phyloP scores from a whole-genome alignment of 345 rosid species.

The Lepidium africanum region DNA sequence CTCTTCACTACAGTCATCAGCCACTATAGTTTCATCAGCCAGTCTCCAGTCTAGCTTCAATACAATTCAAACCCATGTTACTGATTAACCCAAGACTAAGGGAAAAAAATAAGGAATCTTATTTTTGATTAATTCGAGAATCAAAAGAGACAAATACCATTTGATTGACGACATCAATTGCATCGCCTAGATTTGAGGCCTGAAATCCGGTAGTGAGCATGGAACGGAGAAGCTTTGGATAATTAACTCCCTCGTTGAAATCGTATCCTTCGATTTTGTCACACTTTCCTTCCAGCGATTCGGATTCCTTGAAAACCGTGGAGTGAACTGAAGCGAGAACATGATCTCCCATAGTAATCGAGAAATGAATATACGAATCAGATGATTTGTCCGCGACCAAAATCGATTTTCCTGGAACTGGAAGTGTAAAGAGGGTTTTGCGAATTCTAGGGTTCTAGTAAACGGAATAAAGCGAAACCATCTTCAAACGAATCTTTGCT shows the following conservation, averaged over 20 bases:
- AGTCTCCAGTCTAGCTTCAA: constrained; percentile 95
- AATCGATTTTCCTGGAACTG: background rate
- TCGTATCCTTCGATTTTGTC: constrained; percentile 69
- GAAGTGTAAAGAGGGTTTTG: background rate
- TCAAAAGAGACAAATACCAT: constrained; percentile 40
- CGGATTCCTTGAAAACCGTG: constrained; percentile 73
- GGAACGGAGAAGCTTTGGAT: constrained; percentile 55
- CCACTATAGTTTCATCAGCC: constrained; percentile 45
- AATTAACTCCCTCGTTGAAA: constrained; percentile 64
- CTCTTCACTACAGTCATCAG: constrained; percentile 66
- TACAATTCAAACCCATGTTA: constrained; percentile 33
- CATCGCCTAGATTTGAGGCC: constrained; percentile 93
- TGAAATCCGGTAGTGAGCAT: constrained; percentile 88
- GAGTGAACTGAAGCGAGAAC: constrained; percentile 48
- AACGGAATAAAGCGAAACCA: background rate
- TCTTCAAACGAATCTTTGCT: background rate
- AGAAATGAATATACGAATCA: background rate
- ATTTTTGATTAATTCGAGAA: background rate
- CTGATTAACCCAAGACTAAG: background rate
- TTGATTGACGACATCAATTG: constrained; percentile 63
- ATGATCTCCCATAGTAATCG: constrained; percentile 36
- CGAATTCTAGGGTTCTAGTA: constrained; percentile 14
- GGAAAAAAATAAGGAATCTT: background rate
- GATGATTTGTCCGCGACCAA: background rate
- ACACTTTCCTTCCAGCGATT: constrained; percentile 54